Evolutionary conservation across 1,139 yeast species (phyloP).

Genomic region (Tardiomyces blankii): DNA sequence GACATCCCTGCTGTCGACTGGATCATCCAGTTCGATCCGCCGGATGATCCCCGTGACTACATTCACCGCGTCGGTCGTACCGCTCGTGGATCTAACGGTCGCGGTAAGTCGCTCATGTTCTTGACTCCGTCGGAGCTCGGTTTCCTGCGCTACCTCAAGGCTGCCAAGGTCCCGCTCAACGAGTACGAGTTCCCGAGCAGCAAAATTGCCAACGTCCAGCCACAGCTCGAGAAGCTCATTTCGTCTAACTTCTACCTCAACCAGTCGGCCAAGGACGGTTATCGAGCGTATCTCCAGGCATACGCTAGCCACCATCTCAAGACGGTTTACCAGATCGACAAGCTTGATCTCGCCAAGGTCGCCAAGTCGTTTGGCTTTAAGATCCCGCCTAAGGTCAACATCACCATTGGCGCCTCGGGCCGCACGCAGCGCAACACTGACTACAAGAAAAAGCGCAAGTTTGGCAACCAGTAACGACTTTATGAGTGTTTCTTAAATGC

Average conservation of each 20-base stretch:
- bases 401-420: slow-evolving; percentile 89
- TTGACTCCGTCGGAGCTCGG: slow-evolving; percentile 91
- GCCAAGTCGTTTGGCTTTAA: slow-evolving; percentile 93
- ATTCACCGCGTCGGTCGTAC: slow-evolving; percentile 98
- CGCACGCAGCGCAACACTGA: slow-evolving; percentile 30
- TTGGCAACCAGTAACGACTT: not conserved
- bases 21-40: slow-evolving; percentile 96
- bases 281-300: slow-evolving; percentile 91
- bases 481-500: not conserved
- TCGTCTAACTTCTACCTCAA: slow-evolving; percentile 89
- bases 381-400: slow-evolving; percentile 94
- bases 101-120: slow-evolving; percentile 92
- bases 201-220: slow-evolving; percentile 92
- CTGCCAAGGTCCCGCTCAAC: slow-evolving; percentile 93
- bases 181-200: slow-evolving; percentile 92
- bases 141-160: slow-evolving; percentile 84
- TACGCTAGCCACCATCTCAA: slow-evolving; percentile 94
- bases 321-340: slow-evolving; percentile 92
- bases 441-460: slow-evolving; percentile 2
- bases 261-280: slow-evolving; percentile 95
- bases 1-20: slow-evolving; percentile 97
- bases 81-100: slow-evolving; percentile 87
- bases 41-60: slow-evolving; percentile 98
- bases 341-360: slow-evolving; percentile 85
- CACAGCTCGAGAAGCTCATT: slow-evolving; percentile 82